Base-by-base conservation (phyloP, 139 green algal genomes). In the Chlorella sp. region DNA sequence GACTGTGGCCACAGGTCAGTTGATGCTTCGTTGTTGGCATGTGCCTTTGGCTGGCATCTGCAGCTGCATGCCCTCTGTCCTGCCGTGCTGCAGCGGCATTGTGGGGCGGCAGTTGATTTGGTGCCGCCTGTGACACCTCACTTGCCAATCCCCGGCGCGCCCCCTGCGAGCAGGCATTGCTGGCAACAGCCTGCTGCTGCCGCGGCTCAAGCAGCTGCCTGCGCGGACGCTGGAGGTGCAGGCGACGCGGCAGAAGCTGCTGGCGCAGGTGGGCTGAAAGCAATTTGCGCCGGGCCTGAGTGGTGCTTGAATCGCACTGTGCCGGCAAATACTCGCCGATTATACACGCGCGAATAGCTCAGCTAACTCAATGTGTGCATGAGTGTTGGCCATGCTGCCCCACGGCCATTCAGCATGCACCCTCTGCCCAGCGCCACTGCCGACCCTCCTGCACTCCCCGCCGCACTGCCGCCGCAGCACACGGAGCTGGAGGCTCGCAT, bases 121-220 rank as follows among this genome's bases (percentile, higher is more conserved):
- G 41, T 43, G n/a, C 65, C 9, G n/a, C 65, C n/a, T n/a, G n/a
- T n/a, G 8, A 73, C 40, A 7, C 67, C 26, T 17, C 72, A 19
- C 3, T 3, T 77, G 36, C 68, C 28, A 8, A 30, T 44, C 19
- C n/a, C n/a, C n/a, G n/a, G n/a, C n/a, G 70, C 38, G 3, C 11
- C n/a, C 70, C 34, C 22, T 28, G 14, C 87, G 80, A 69, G 80
- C 89, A 38, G 85, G 84, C 2, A 73, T 94, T 9, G 81, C 90
- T 1, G 86, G 89, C 72, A 94, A 87, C 80, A 84, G 40, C 6
- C 44, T 96, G 68, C 51, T 98, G 54, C 76, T 98, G 80, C 95
- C 95, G 30, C 85, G 82, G 51, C 89, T 98, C 44, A 97, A 96
- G 90, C 90, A 97, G 90, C 91, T 97, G 82, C 93, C 93, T 0